Evolutionary conservation across 2,329 filamentous ascomycete species (phyloP), one percentile per base, ranked within the genome.

Genomic region (Stagonosporopsis cucurbitacearum): DNA sequence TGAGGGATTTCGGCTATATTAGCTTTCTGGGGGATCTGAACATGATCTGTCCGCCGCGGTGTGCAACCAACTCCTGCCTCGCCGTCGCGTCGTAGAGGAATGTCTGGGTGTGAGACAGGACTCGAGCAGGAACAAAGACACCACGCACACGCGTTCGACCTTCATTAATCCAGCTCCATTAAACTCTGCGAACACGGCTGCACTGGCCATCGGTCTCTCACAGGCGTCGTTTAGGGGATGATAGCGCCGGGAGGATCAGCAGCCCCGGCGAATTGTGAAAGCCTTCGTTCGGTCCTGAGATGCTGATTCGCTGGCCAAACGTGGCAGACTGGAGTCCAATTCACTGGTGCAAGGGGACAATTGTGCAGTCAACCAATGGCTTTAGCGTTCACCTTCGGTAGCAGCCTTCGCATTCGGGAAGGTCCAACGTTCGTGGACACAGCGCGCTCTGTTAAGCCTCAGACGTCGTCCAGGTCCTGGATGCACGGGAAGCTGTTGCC

Each of bases 1-100:
- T 33, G 42, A 37, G 39, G 39, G 45, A 50, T 53, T 59, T 55
- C 53, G 50, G 60, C 59, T 69, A 67, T 59, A 47, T 60, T 60
- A 56, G 62, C 63, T 57, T 55, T 61, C 54, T 54, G 54, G 59
- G 50, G 55, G 30, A 53, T 60, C 49, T 58, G 62, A 33, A 54
- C 66, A 68, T 68, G 55, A 62, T 59, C 61, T 50, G 40, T 17
- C 19, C 36, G 30, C 40, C 41, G 33, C 44, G 36, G 50, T 42
- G 20, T 36, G 42, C 42, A 52, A 39, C 43, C 37, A 37, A 35
- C 37, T 45, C 45, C 40, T 41, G 53, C 35, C 17, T 17, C 36
- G 44, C 23, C 35, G 39, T 50, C 42, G 35, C 49, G 41, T 57
- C 54, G 49, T 37, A 42, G 28, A 26, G 50, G 37, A 55, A 48